Percentiles rank a stretch among this genome's conserved stretches.
phyloP scores from a whole-genome alignment of 2,329 filamentous ascomycete genomes.

The Graphiopsis chlorocephala region DNA sequence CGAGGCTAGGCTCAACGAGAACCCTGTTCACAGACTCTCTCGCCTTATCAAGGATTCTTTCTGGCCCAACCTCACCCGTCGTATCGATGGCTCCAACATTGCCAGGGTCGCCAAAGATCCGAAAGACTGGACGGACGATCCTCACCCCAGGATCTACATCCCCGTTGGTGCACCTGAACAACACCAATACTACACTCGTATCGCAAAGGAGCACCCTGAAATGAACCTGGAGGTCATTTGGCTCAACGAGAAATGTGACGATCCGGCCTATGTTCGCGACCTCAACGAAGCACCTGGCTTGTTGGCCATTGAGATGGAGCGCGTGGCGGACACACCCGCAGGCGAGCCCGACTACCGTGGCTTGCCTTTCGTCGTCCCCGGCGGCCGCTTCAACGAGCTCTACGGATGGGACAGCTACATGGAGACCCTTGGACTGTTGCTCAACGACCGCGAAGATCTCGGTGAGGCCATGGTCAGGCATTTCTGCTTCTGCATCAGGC shows the following conservation, averaged over 20 bases:
- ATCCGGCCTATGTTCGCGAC: constrained; percentile 77
- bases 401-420: constrained; percentile 99
- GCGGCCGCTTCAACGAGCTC: constrained; percentile 94
- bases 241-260: constrained; percentile 63
- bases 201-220: constrained; percentile 76
- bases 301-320: constrained; percentile 82
- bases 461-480: constrained; percentile 94
- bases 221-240: constrained; percentile 82
- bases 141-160: constrained; percentile 86
- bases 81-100: constrained; percentile 85
- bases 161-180: constrained; percentile 82
- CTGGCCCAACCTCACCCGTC: constrained; percentile 85
- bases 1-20: constrained; percentile 88
- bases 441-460: constrained; percentile 79
- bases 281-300: constrained; percentile 87
- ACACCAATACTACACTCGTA: constrained; percentile 78
- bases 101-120: constrained; percentile 83
- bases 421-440: constrained; percentile 85
- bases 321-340: constrained; percentile 60
- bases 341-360: constrained; percentile 71
- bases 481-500: constrained; percentile 96
- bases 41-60: constrained; percentile 87
- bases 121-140: constrained; percentile 92
- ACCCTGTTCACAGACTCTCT: constrained; percentile 83
- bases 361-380: constrained; percentile 93